These are phyloP conservation scores for Pythium brachiatum DNA, from an alignment of 352 stramenopile species.

Conservation along the genomic window DNA sequence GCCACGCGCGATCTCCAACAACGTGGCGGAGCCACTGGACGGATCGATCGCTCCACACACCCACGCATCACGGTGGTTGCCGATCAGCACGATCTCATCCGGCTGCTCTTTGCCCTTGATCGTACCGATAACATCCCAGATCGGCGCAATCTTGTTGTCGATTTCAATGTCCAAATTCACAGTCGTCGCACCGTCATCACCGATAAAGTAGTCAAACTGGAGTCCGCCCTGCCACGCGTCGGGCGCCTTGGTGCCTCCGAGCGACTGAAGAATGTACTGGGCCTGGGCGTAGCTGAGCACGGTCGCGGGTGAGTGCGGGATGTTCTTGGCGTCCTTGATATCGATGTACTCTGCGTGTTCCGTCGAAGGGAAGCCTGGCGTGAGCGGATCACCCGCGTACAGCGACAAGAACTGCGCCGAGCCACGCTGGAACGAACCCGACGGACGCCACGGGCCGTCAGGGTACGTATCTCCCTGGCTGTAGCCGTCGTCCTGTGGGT, in stretches of 20 bases:
- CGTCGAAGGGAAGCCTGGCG: conserved; percentile 30
- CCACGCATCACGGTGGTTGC: conserved; percentile 91
- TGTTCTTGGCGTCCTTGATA: conserved; percentile 46
- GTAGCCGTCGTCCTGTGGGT: conserved; percentile 85
- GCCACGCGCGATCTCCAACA: conserved; percentile 81
- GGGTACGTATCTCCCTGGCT: conserved; percentile 62
- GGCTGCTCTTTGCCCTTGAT: conserved; percentile 57
- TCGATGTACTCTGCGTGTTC: conserved; percentile 26
- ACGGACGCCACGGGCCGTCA: conserved; percentile 70
- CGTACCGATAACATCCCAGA: conserved; percentile 88
- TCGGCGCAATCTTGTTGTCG: conserved; percentile 69
- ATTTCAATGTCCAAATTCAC: conserved; percentile 61
- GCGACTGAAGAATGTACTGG: conserved; percentile 55
- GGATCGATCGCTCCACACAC: conserved; percentile 86
- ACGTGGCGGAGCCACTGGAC: conserved; percentile 64
- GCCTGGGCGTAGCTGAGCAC: conserved; percentile 83
- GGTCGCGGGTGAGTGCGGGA: conserved; percentile 61
- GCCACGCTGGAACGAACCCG: conserved; percentile 77
- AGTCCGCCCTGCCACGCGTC: conserved; percentile 60
- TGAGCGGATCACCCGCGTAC: conserved; percentile 68
- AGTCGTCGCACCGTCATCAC: conserved; percentile 52
- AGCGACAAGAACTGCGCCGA: conserved; percentile 82
- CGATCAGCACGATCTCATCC: conserved; percentile 73
- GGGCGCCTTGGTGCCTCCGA: conserved; percentile 55
- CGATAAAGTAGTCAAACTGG: conserved; percentile 57